Base-by-base conservation (phyloP, 2,329 filamentous ascomycete genomes). In the Torrubiellomyces zombiae region DNA sequence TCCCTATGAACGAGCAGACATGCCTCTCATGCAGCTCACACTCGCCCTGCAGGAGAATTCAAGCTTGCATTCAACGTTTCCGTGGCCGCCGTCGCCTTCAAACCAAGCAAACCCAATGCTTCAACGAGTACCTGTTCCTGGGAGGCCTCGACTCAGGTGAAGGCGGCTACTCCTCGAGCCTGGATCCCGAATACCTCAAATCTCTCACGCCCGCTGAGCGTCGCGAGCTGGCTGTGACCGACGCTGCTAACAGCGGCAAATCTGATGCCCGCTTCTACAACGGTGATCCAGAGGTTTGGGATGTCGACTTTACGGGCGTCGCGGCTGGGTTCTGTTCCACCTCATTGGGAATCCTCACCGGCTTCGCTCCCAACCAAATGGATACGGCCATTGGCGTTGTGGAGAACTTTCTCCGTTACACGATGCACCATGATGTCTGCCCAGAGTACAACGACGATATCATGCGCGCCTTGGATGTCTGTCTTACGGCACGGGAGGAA, bases 401-500 rank as follows among this genome's bases (percentile, higher is more conserved):
- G 20, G 67, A 70, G 31, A 92, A 89, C 43, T 95, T 95, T 43
- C 67, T 93, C 34, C 79, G 81, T 35, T 98, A 94, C 37, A 58
- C 95, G 1, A 58, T 85, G 7, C 67, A 77, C 31, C 85, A 95
- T 42, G 67, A 78, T 18, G 86, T 91, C 10, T 93, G 83, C 40
- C 75, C 78, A 0, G 89, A 95, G 45, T 78, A 85, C 42, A 57
- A 50, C 0, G 55, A 62, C 1, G 67, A 86, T 33, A 59, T 95
- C 29, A 51, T 66, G 10, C 55, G 60, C 0, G 82, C 85, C 0
- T 56, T 75, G 6, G 45, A 46, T 2, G 45, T 86, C 15, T 92
- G 82, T 38, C 62, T 71, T 12, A 42, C 58, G 9, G 81, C 79
- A 2, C 60, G 68, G 3, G 40, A 53, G 2, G 81, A 95, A 47